Base-by-base conservation (phyloP, 352 stramenopile species). In the Phytophthora sp. region DNA sequence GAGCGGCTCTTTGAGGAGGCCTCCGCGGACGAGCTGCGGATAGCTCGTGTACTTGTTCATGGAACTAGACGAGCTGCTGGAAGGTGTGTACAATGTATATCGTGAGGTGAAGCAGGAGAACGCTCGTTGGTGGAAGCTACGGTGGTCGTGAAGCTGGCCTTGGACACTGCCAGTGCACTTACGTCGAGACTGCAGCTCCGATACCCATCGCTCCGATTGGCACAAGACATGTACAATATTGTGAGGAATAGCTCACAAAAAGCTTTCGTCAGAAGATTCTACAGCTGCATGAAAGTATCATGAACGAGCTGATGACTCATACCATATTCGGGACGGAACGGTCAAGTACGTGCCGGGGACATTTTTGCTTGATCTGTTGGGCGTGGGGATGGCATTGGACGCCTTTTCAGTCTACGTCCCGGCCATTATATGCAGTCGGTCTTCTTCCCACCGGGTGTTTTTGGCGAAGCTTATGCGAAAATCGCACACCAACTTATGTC, bases 51-150 rank as follows among this genome's bases (percentile, higher is more conserved):
- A 54, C 27, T 64, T 73, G 23, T 56, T 76, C n/a, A 50, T 80
- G 31, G 69, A 80, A 53, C 31, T 75, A 5, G 69, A 73, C 29
- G 61, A 63, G 29, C 21, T 69, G 6, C 52, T 49, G 15, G 44
- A 67, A 15, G 61, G 31, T 0, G 72, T 74, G 11, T 66, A 68
- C 23, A 54, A 23, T 2, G 52, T 58, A n/a, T 71, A 71, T 23
- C 15, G 31, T 16, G 57, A 72, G 8, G 69, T 80, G 41, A 75
- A 77, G 44, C 33, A 38, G 7, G 52, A 75, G 53, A 20, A 61
- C 69, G 69, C 23, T 77, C 69, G 52, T 30, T 80, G 36, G 24
- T 80, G 16, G 73, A 80, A 16, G 69, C 73, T 16, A 71, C 69
- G 1, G 57, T 68, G 16, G 57, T 68, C 11, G 69, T 63, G 7